These are phyloP conservation scores for Mitragyna speciosa DNA, from an alignment of 257 asterid genomes.

Conservation along the genomic window DNA sequence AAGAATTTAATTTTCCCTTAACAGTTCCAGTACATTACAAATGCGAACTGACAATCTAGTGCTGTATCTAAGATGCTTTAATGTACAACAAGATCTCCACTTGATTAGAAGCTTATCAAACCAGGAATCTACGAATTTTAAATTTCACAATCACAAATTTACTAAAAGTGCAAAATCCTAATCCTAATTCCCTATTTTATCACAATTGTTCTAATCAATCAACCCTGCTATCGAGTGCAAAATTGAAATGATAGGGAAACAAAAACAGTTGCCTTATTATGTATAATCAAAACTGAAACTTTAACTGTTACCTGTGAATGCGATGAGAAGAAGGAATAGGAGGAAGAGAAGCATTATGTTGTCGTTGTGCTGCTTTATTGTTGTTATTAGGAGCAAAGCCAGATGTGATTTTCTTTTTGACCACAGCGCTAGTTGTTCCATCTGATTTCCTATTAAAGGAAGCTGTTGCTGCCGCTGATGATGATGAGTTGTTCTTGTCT, in stretches of 20 bases:
- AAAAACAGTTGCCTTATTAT: neutral
- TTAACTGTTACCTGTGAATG: constrained; percentile 48
- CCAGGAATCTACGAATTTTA: neutral
- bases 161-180: too few relatives aligned
- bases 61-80: neutral
- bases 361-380: constrained; percentile 19
- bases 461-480: constrained; percentile 7
- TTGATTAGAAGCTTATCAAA: neutral
- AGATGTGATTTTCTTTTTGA: constrained; percentile 55
- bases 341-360: constrained; percentile 31
- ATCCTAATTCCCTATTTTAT: too few relatives aligned
- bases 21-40: neutral
- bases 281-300: neutral
- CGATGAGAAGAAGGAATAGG: constrained; percentile 69
- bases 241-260: neutral
- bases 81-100: constrained; percentile 7
- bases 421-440: constrained; percentile 7
- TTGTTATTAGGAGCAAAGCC: constrained; percentile 52
- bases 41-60: neutral
- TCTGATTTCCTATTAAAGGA: constrained; percentile 32
- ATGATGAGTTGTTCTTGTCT: constrained; percentile 17
- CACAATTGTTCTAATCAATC: too few relatives aligned
- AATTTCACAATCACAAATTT: too few relatives aligned
- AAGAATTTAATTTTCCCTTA: neutral
- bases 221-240: too few relatives aligned